Conservation (phyloP, 179 eudicot species). For the Amaranthus tricolor region DNA sequence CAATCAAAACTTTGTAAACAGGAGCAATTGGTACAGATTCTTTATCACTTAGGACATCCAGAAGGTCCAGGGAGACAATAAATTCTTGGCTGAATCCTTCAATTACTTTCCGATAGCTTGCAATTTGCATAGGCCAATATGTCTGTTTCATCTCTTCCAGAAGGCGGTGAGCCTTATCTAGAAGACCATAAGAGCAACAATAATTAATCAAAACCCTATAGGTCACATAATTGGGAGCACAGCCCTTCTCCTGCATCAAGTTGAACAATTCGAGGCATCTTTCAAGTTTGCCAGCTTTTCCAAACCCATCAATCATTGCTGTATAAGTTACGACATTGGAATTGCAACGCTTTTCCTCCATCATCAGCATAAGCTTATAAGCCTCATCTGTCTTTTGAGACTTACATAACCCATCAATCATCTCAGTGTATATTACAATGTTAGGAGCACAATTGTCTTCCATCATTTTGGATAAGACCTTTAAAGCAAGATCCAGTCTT, state of each 20-base stretch:
- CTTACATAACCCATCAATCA: conserved; percentile 95
- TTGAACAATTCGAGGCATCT: conserved; percentile 64
- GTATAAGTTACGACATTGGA: conserved; percentile 96
- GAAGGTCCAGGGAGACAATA: conserved; percentile 50
- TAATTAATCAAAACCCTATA: conserved; percentile 73
- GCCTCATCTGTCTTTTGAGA: conserved; percentile 81
- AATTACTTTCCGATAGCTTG: conserved; percentile 71
- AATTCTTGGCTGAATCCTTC: conserved; percentile 83
- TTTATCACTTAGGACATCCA: conserved; percentile 50
- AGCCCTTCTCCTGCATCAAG: conserved; percentile 63
- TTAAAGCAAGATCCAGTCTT: conserved; percentile 71
- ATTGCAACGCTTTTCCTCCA: conserved; percentile 76
- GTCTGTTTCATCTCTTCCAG: conserved; percentile 92
- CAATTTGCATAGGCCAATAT: conserved; percentile 74
- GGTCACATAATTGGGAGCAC: conserved; percentile 85
- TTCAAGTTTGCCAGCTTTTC: conserved; percentile 65
- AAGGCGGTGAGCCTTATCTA: conserved; percentile 72
- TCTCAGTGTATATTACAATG: conserved; percentile 76
- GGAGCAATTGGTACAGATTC: conserved; percentile 54
- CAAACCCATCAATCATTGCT: conserved; percentile 87
- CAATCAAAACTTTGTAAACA: conserved; percentile 62
- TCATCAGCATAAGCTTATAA: conserved; percentile 79
- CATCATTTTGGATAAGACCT: conserved; percentile 72
- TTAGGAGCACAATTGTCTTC: conserved; percentile 77
- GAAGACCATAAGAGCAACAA: conserved; percentile 59